Conservation (phyloP, 805 yeast genomes). For the Brettanomyces nanus region DNA sequence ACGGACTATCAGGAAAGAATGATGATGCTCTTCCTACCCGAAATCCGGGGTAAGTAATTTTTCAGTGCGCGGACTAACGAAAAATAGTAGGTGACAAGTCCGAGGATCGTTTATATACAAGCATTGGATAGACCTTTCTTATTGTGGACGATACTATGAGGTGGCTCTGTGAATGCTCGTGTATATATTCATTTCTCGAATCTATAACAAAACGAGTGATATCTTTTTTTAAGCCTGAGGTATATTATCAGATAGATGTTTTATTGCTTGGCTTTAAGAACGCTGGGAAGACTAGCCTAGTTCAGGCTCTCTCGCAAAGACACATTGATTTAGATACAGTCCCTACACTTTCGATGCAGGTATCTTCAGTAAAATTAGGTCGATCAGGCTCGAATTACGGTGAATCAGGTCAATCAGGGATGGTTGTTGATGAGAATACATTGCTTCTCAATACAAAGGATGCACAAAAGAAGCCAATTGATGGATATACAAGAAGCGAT, state of each 20-base stretch:
- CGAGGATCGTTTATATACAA: no score
- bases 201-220: no score
- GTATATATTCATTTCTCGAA: no score
- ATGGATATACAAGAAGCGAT: background rate
- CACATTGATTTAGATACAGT: conserved; percentile 11
- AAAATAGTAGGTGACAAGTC: no score
- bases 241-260: conserved; percentile 19
- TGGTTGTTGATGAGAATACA: background rate
- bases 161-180: no score
- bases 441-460: background rate
- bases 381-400: background rate
- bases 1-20: no score
- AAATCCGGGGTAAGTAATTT: no score
- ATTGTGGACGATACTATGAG: no score
- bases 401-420: background rate
- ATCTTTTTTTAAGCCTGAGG: background rate
- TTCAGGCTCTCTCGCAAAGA: conserved; percentile 10
- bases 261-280: conserved; percentile 23
- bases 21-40: no score
- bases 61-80: no score
- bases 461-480: background rate
- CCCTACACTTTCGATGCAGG: conserved; percentile 19
- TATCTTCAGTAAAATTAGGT: conserved; percentile 9
- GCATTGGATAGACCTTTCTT: no score
- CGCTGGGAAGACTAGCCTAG: conserved; percentile 25